Percentiles rank a stretch among this genome's conserved stretches.
These are phyloP conservation scores for Neocallimastix lanati DNA, from an alignment of 192 early-diverging fungal genomes.

Conservation along the genomic window DNA sequence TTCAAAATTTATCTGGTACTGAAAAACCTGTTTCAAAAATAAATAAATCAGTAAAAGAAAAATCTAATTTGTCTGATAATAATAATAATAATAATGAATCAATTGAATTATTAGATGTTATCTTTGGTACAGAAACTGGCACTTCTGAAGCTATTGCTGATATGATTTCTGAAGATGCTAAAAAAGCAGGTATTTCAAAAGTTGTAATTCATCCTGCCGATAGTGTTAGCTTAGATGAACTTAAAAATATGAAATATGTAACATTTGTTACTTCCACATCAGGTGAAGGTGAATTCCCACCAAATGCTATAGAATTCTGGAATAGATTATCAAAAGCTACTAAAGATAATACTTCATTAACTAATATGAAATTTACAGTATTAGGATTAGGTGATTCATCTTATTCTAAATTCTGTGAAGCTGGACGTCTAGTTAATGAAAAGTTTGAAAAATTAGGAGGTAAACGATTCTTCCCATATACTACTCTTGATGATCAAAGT, in stretches of 20 bases:
- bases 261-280: slow-evolving; percentile 69
- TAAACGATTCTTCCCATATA: background rate
- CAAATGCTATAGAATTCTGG: slow-evolving; percentile 78
- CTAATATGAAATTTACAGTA: slow-evolving; percentile 52
- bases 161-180: background rate
- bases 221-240: slow-evolving; percentile 40
- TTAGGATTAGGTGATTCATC: slow-evolving; percentile 74
- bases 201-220: background rate
- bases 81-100: too few species aligned
- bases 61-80: too few species aligned
- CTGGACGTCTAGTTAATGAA: background rate
- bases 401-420: background rate
- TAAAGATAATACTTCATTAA: slow-evolving; percentile 31
- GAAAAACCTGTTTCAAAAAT: too few species aligned
- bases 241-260: slow-evolving; percentile 58
- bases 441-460: background rate
- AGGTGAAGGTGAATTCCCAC: slow-evolving; percentile 92
- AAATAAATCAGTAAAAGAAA: too few species aligned
- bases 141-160: background rate
- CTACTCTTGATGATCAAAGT: background rate
- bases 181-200: background rate
- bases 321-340: slow-evolving; percentile 49
- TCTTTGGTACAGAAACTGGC: background rate
- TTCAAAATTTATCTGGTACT: too few species aligned
- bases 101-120: background rate